These are phyloP conservation scores for Sabuloglossum arenarium DNA, from an alignment of 495 filamentous ascomycete species.

Conservation along the genomic window DNA sequence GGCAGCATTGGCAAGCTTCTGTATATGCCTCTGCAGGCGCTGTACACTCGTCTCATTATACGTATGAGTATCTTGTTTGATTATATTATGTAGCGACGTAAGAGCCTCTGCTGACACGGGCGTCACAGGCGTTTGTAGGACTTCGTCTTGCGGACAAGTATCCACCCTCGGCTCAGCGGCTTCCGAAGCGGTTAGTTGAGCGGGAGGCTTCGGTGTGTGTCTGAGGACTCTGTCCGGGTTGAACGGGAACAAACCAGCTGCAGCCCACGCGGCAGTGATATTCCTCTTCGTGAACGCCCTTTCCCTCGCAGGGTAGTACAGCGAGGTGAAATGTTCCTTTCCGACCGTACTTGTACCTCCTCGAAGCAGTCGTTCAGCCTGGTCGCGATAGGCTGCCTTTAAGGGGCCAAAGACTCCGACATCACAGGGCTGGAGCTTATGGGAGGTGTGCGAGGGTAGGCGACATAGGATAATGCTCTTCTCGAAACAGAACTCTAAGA, in stretches of 20 bases:
- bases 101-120: constrained; percentile 12
- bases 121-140: constrained; percentile 16
- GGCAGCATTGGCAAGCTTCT: constrained; percentile 12
- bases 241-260: constrained; percentile 16
- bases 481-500: constrained; percentile 8
- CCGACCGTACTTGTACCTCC: constrained; percentile 14
- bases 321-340: constrained; percentile 18
- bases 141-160: constrained; percentile 10
- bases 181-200: constrained; percentile 11
- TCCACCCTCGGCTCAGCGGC: constrained; percentile 10
- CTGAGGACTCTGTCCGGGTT: constrained; percentile 18
- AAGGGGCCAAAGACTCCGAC: constrained; percentile 1
- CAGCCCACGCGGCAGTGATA: constrained; percentile 15
- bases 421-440: not conserved
- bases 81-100: constrained; percentile 12
- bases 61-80: constrained; percentile 13
- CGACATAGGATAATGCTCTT: constrained; percentile 2
- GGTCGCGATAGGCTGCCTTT: constrained; percentile 13
- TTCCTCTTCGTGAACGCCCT: constrained; percentile 16
- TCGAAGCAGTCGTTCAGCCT: constrained; percentile 11
- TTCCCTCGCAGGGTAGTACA: constrained; percentile 15
- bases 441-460: not conserved
- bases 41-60: constrained; percentile 13
- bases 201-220: constrained; percentile 10
- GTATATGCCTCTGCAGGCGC: constrained; percentile 10